Conservation (phyloP, 2,329 filamentous ascomycete genomes). For the Cytospora paraplurivora region DNA sequence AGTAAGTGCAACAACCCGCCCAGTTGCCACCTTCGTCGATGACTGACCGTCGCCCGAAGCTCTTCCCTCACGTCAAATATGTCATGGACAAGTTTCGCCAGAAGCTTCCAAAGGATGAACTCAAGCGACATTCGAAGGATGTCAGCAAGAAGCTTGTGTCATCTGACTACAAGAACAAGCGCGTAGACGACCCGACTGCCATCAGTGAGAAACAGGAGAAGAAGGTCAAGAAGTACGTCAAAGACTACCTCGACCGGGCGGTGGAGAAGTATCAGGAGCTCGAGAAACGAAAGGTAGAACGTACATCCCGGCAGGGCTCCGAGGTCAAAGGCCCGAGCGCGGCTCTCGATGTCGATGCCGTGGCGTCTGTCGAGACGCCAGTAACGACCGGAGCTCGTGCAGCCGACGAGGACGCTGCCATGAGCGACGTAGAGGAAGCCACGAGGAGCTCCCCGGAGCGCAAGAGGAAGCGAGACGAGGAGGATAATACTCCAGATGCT, state of each 20-base stretch:
- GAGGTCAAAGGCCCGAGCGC: constrained; percentile 28
- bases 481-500: constrained; percentile 41
- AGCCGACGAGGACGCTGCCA: constrained; percentile 41
- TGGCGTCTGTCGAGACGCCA: constrained; percentile 33
- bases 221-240: constrained; percentile 81
- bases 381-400: constrained; percentile 27
- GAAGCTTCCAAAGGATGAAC: constrained; percentile 79
- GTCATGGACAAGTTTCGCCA: constrained; percentile 85
- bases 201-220: constrained; percentile 77
- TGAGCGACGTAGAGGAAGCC: constrained; percentile 49
- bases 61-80: constrained; percentile 82
- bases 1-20: constrained; percentile 53
- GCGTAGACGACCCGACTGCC: constrained; percentile 76
- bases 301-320: constrained; percentile 34
- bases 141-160: constrained; percentile 86
- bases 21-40: neutral
- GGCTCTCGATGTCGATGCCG: constrained; percentile 24
- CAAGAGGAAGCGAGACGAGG: constrained; percentile 66
- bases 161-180: constrained; percentile 86
- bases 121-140: constrained; percentile 65
- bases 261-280: constrained; percentile 72
- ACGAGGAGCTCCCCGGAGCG: constrained; percentile 53
- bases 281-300: constrained; percentile 64
- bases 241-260: constrained; percentile 84
- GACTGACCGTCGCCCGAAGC: constrained; percentile 47